phyloP scores from a whole-genome alignment of 2,329 filamentous ascomycete species.

The Penicillium vulpinum region DNA sequence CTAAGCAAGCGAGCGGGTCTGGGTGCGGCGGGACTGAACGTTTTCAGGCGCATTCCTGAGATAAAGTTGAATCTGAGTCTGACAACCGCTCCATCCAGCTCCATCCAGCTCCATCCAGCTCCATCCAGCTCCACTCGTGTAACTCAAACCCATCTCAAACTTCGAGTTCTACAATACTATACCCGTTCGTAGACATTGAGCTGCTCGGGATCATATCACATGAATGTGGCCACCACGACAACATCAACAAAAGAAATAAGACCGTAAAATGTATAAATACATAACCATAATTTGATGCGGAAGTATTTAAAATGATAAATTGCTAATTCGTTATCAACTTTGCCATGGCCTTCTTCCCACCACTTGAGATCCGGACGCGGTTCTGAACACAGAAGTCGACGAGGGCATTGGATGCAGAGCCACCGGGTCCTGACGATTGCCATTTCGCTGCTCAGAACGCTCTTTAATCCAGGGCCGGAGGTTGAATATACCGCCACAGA shows the following conservation, averaged over 20 bases:
- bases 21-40: no score
- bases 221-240: not conserved
- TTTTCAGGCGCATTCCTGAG: not conserved
- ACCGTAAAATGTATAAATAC: not conserved
- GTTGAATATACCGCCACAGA: slow-evolving; percentile 66
- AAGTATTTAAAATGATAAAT: not conserved
- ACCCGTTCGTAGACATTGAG: not conserved
- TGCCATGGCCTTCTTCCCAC: slow-evolving; percentile 16
- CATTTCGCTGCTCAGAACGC: slow-evolving; percentile 10
- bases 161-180: not conserved
- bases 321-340: slow-evolving; percentile 41
- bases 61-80: not conserved
- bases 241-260: not conserved
- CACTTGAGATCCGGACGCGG: slow-evolving; percentile 45
- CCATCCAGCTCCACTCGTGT: not conserved
- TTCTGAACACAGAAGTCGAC: slow-evolving; percentile 65
- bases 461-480: slow-evolving; percentile 57
- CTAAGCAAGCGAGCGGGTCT: not conserved
- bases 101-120: not conserved
- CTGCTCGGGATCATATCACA: not conserved
- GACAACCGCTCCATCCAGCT: not conserved
- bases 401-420: slow-evolving; percentile 54
- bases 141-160: not conserved
- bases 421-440: slow-evolving; percentile 14
- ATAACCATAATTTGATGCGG: not conserved